A percentile compares a stretch with the other conserved stretches of the same genome.
Evolutionary conservation across 192 early-diverging fungal species (phyloP).

Genomic region (Paraglomus occultum): DNA sequence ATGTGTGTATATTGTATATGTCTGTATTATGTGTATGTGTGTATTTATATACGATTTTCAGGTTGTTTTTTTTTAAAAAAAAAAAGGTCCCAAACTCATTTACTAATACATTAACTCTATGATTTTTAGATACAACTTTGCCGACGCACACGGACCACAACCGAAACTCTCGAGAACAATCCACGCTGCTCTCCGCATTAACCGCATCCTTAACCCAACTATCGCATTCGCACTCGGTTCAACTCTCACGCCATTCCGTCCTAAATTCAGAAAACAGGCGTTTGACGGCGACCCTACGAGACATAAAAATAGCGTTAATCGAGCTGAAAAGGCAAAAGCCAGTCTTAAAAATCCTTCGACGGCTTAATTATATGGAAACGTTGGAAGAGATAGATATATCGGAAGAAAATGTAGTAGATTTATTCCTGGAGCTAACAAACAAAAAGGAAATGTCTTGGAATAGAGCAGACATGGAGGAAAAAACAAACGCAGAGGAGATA

Average conservation of each 20-base stretch:
- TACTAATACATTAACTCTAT: no score
- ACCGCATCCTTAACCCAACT: constrained; percentile 11
- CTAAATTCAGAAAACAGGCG: constrained; percentile 16
- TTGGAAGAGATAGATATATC: constrained; percentile 18
- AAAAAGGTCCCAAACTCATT: no score
- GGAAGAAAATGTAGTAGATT: constrained; percentile 5
- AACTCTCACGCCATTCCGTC: not conserved
- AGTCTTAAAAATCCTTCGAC: constrained; percentile 15
- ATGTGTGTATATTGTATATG: no score
- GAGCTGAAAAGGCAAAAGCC: constrained; percentile 13
- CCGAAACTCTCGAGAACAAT: no score
- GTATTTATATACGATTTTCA: no score
- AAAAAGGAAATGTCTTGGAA: not conserved
- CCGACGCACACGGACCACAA: no score
- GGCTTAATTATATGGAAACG: constrained; percentile 5
- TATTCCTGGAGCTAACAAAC: constrained; percentile 9
- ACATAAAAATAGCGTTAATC: constrained; percentile 13
- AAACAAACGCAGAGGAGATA: not conserved
- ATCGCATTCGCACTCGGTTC: not conserved
- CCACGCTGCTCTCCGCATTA: not conserved
- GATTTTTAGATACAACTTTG: no score
- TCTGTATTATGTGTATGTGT: no score
- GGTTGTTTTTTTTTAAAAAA: no score
- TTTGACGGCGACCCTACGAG: constrained; percentile 9
- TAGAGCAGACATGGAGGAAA: not conserved